A percentile compares a stretch with the other conserved stretches of the same genome.
These are phyloP conservation scores for Panicum hallii DNA, from an alignment of 202 grass and related monocot species.

Conservation along the genomic window DNA sequence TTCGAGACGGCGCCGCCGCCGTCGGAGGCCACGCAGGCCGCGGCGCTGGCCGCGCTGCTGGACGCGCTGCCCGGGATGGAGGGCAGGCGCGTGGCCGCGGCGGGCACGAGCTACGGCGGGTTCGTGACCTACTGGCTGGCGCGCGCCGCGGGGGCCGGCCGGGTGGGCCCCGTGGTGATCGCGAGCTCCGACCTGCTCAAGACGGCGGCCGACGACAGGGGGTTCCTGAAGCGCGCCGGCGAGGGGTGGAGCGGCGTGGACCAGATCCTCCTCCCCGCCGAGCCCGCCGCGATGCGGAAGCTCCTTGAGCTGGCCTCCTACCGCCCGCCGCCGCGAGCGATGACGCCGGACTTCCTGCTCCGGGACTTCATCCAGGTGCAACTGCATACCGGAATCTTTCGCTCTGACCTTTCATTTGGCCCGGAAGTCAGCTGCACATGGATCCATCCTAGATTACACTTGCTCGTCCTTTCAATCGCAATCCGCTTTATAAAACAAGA, in stretches of 20 bases:
- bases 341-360: slow-evolving; percentile 66
- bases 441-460: background rate
- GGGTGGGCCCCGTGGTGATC: slow-evolving; percentile 76
- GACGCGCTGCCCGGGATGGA: slow-evolving; percentile 47
- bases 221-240: slow-evolving; percentile 58
- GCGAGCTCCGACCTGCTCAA: slow-evolving; percentile 92
- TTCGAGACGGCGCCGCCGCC: slow-evolving; percentile 42
- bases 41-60: slow-evolving; percentile 55
- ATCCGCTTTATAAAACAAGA: background rate
- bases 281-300: slow-evolving; percentile 49
- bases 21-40: slow-evolving; percentile 68
- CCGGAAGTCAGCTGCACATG: background rate
- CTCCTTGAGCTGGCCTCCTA: slow-evolving; percentile 47
- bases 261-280: slow-evolving; percentile 59
- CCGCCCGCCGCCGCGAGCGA: slow-evolving; percentile 47
- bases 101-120: slow-evolving; percentile 89
- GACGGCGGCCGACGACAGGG: slow-evolving; percentile 64
- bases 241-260: slow-evolving; percentile 37
- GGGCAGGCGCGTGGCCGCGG: slow-evolving; percentile 57
- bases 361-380: slow-evolving; percentile 65
- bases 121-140: slow-evolving; percentile 87
- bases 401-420: background rate
- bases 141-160: slow-evolving; percentile 39
- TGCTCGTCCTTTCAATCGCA: background rate
- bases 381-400: background rate